Evolutionary conservation across 768 basidiomycete genomes (phyloP), one percentile per base, ranked within the genome.

Genomic region (Tephrocybe sp.): DNA sequence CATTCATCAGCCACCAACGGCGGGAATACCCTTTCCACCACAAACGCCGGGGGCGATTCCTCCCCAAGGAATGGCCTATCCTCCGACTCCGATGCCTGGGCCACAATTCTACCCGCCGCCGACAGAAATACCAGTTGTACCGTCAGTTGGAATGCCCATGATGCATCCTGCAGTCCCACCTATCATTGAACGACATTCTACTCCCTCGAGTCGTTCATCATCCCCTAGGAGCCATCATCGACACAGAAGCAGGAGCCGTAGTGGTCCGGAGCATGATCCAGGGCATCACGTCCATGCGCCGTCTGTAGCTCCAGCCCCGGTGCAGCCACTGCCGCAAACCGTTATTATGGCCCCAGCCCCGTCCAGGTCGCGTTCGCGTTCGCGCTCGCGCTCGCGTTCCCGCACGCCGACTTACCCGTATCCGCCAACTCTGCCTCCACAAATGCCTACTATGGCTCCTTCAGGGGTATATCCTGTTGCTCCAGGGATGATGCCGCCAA

Each of bases 171-270:
- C 49, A 32, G 20, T 50, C 3, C 48, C 53, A 14, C 6, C 49
- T 23, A n/a, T 50, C 2, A 32, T 54, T 34, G 17, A 35, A 17
- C 39, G n/a, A n/a, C 40, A 19, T 19, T 2, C 9, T 45, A 11
- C 36, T 9, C 26, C 53, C 13, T 10, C 31, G 4, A 20, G 32
- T 11, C 51, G 40, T 45, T n/a, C 19, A 2, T 48, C 49, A 14
- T 49, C 51, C 23, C 39, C 43, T 31, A 26, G 40, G n/a, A 49
- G 51, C 17, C 41, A 33, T 32, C 36, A 23, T 32, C 48, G 49
- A 8, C 30, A 17, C 26, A 39, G 20, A 17, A 39, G 30, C 31
- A 36, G 47, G 12, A 42, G 34, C 20, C 26, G 26, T 5, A 32
- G 39, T 23, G 32, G 39, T 0, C n/a, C n/a, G n/a, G 17, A 23